Percentiles rank a stretch among this genome's conserved stretches.
Conservation (phyloP, 1,284 basidiomycete genomes). For the Tilletia horrida region DNA sequence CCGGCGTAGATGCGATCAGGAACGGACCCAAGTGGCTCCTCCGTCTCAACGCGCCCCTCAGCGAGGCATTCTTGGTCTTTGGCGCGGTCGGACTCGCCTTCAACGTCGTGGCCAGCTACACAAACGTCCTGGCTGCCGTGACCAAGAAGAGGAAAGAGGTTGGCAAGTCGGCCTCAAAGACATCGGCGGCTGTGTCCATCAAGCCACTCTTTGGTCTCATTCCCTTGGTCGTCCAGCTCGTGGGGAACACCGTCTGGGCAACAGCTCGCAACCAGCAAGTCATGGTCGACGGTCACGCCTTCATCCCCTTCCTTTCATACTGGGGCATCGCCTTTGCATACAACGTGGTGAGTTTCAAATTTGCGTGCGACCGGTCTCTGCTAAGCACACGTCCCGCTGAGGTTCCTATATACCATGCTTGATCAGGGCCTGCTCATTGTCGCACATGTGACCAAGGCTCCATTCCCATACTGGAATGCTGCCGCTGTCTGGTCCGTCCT, state of each 20-base stretch:
- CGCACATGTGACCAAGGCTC: slow-evolving; percentile 79
- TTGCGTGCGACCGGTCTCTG: too few relatives aligned
- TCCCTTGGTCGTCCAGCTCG: slow-evolving; percentile 71
- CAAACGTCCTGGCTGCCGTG: slow-evolving; percentile 39
- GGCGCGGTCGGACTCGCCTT: slow-evolving; percentile 70
- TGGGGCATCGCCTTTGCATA: slow-evolving; percentile 80
- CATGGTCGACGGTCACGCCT: slow-evolving; percentile 55
- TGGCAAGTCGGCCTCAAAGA: slow-evolving; percentile 65
- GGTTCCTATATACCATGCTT: not conserved
- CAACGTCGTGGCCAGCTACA: slow-evolving; percentile 69
- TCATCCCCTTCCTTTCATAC: slow-evolving; percentile 80
- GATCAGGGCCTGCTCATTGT: slow-evolving; percentile 74
- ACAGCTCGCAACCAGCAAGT: slow-evolving; percentile 53
- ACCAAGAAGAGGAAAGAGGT: slow-evolving; percentile 24
- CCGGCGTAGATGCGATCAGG: slow-evolving; percentile 56
- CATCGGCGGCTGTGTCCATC: slow-evolving; percentile 60
- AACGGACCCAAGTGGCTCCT: slow-evolving; percentile 24
- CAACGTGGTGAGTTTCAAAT: slow-evolving; percentile 61
- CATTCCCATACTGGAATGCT: slow-evolving; percentile 83
- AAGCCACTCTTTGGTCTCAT: slow-evolving; percentile 71
- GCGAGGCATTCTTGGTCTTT: slow-evolving; percentile 83
- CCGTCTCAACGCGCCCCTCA: slow-evolving; percentile 67
- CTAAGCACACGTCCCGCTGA: too few relatives aligned
- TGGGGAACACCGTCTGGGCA: slow-evolving; percentile 76
- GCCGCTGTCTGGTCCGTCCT: slow-evolving; percentile 78